Base-by-base conservation (phyloP, 208 protist genomes). In the Kentomonas sorsogonicus region DNA sequence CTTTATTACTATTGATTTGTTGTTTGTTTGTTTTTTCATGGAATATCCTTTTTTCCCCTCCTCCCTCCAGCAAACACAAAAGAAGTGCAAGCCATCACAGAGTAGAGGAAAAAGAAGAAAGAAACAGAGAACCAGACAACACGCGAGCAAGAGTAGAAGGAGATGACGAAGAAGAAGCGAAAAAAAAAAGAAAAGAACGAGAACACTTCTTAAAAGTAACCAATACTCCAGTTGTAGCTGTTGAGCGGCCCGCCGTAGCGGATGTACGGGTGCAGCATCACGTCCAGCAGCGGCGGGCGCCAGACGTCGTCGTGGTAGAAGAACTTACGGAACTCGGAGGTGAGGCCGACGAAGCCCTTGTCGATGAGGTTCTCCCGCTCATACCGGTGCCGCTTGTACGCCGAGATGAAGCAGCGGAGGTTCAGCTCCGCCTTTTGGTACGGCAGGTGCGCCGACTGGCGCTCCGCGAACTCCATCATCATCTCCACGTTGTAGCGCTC, bases 221-320 rank as follows among this genome's bases (percentile, higher is more conserved):
- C 89, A 38, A 95, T 72, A 36, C 83, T 89, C 89, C 89, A 95
- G 70, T 95, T 95, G 76, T 95, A 95, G 54, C 85, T 93, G 29
- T 66, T 79, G 11, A 87, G 10, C 1, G 85, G 83, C n/a, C 89
- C 85, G 25, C 89, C 89, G 56, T 83, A 93, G 69, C 89, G 91
- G 25, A 71, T 66, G 44, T 87, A 93, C 1, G 85, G 89, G 58
- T 95, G 85, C 80, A 89, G 72, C n/a, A 95, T 63, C 67, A 93
- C 85, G 52, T 95, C 89, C 63, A 92, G 80, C 58, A 95, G 60
- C 22, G 69, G 66, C 20, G 89, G 89, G 44, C 89, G 85, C 83
- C 85, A 95, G n/a, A 95, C 89, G 48, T 95, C 89, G 48, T 83
- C 82, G 71, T 95, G 89, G 68, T 95, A 95, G 67, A 95, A 95